These are phyloP conservation scores for Neurospora sp. DNA, from an alignment of 495 filamentous ascomycete genomes.

Conservation along the genomic window DNA sequence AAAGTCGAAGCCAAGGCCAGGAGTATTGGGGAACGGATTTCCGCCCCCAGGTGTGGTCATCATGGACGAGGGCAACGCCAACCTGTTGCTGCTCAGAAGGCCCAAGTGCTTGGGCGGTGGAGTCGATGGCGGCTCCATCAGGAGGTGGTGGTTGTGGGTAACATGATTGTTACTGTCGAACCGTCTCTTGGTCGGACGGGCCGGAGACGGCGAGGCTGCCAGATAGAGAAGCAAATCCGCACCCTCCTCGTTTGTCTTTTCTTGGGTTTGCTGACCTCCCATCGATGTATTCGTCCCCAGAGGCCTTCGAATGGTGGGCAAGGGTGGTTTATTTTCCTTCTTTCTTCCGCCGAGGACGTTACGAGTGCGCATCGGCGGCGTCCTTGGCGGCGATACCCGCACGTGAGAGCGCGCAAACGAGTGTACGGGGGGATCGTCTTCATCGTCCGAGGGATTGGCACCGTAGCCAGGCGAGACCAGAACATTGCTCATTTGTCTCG, in stretches of 20 bases:
- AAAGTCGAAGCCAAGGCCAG: conserved; percentile 74
- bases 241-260: conserved; percentile 62
- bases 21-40: conserved; percentile 50
- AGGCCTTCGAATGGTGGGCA: neutral
- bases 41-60: conserved; percentile 76
- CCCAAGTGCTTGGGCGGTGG: conserved; percentile 56
- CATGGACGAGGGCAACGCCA: conserved; percentile 73
- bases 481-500: conserved; percentile 50
- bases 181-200: conserved; percentile 28
- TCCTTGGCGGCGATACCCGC: conserved; percentile 69
- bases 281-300: neutral
- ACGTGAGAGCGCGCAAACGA: conserved; percentile 51
- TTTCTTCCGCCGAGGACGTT: conserved; percentile 30
- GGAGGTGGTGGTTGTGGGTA: neutral
- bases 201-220: conserved; percentile 84
- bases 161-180: conserved; percentile 4
- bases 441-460: conserved; percentile 57
- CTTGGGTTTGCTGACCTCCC: conserved; percentile 10
- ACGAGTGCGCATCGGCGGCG: conserved; percentile 60
- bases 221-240: conserved; percentile 88
- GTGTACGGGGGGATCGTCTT: conserved; percentile 67
- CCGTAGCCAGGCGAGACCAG: conserved; percentile 53
- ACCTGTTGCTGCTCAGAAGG: conserved; percentile 28
- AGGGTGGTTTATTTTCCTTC: neutral
- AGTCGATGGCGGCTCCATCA: conserved; percentile 70